Base-by-base conservation (phyloP, 768 basidiomycete genomes). In the Cyclocybe cylindracea region DNA sequence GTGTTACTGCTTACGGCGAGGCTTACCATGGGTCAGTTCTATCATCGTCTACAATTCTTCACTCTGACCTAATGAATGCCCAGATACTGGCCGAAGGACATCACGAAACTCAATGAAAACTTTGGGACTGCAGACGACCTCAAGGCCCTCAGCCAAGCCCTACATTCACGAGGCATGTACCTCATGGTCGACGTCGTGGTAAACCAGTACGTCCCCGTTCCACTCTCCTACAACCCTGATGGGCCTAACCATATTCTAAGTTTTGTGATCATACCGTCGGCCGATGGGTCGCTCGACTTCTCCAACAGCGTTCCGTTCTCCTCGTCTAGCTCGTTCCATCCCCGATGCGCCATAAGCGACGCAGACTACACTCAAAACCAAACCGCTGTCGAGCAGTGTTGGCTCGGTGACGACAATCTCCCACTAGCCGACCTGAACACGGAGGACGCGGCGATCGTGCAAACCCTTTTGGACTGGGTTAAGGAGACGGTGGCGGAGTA, bases 141-240 rank as follows among this genome's bases (percentile, higher is more conserved):
- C 41, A 84, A 82, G 57, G 72, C 72, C 8, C 79, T 91, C 43
- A 78, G 79, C 7, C 58, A 62, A n/a, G 88, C 82, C 40, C 58
- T 91, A 5, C 90, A 90, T 66, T 76, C 37, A 74, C 76, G 62
- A 80, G 84, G 82, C 68, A 70, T 70, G 79, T 74, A 61, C 51
- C 70, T 91, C 61, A 90, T 89, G 86, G 77, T 91, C 37, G 88
- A 90, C 60, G 70, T 86, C 14, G 85, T 91, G 51, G 80, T 86
- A 42, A 91, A 91, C 24, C 24, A 24, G 24, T 24, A 24, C 5
- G 24, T 5, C 24, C 24, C 5, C 5, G 5, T 5, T 24, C 24
- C 2, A 24, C 24, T 24, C 24, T 24, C 24, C 24, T 3, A 5
- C 24, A 24, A 24, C 24, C 24, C 24, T 24, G 24, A 24, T 24